Evolutionary conservation across 2,329 filamentous ascomycete genomes (phyloP), one percentile per base, ranked within the genome.

Genomic region (Trichoderma sp.): DNA sequence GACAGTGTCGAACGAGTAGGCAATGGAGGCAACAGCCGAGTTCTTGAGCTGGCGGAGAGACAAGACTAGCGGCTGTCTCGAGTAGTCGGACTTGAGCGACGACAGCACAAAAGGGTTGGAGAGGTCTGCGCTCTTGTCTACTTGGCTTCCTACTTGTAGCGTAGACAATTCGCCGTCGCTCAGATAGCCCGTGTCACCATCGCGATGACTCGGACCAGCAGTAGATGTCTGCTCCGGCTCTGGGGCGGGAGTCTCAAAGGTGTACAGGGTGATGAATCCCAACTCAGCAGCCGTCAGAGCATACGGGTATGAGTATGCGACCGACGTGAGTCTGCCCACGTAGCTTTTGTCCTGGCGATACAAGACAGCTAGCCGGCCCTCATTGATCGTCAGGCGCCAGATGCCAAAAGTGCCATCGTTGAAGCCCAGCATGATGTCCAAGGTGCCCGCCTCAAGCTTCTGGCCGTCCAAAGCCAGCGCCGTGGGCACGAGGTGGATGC

Each of bases 21-120:
- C 95, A 76, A 98, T 93, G 0, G 94, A 95, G 2, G 94, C 93
- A n/a, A 95, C 89, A 21, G 94, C 90, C 12, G 89, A 90, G 4
- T 86, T 85, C 0, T 89, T 82, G 16, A 91, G 91, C 31, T 88
- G 89, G n/a, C 95, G 91, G 50, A 98, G 90, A 0, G 94, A 96
- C n/a, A 98, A 85, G 0, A 95, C 94, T 11, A 97, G 86, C 1
- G 95, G 95, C 3, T 93, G 90, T 80, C 92, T 91, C 1, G 93
- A 93, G 3, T 93, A 95, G 80, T 95, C 92, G 12, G 95, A 97
- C 81, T 91, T 92, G 24, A 98, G 88, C 0, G 94, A 96, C 8
- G 93, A 93, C 35, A 98, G 85, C 35, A 97, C 87, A 75, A 79
- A 78, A 8, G 84, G 84, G 21, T 79, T 66, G 78, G 76, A 18